Evolutionary conservation across 2,329 filamentous ascomycete species (phyloP), one percentile per base, ranked within the genome.

Genomic region (Pseudogymnoascus verrucosus): DNA sequence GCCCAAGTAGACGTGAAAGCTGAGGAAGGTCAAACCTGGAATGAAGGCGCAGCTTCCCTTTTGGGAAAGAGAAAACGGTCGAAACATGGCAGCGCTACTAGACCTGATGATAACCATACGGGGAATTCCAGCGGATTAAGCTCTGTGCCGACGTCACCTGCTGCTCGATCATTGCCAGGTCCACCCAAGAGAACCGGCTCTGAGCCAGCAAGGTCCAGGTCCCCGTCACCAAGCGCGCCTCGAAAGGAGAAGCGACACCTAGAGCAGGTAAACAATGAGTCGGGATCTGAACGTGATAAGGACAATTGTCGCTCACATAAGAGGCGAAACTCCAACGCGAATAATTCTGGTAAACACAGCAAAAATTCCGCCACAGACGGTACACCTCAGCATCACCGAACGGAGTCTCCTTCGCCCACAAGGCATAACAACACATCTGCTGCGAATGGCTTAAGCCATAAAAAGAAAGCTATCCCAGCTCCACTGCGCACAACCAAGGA

Each of bases 391-490:
- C 69, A 70, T 51, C 42, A 34, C 39, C 68, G 68, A 44, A 70
- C 70, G 14, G 65, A 70, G 63, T 90, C 88, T 8, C 75, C 79
- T 19, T 90, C 88, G 16, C 87, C 59, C 26, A 39, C 59, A 10
- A 39, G 59, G 14, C 34, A 40, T 16, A 26, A n/a, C 57, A 40
- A 3, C 34, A 40, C 23, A 61, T 61, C 59, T 31, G 57, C 26
- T 11, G 78, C 80, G 31, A 84, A 84, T 72, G 84, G 84, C 4
- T 72, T 85, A 36, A 76, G 78, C 61, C 76, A 80, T 64, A 88
- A 88, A 75, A 88, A 87, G 74, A 84, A 81, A 74, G 84, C 81
- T 54, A 73, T 84, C 23, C 84, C 86, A 6, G 81, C 83, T 5
- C 85, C 86, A 10, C 78, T 89, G 61, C 72, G 70, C 31, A 68